These are phyloP conservation scores for Rubus parviflorus DNA, from an alignment of 306 rosid species.

Conservation along the genomic window DNA sequence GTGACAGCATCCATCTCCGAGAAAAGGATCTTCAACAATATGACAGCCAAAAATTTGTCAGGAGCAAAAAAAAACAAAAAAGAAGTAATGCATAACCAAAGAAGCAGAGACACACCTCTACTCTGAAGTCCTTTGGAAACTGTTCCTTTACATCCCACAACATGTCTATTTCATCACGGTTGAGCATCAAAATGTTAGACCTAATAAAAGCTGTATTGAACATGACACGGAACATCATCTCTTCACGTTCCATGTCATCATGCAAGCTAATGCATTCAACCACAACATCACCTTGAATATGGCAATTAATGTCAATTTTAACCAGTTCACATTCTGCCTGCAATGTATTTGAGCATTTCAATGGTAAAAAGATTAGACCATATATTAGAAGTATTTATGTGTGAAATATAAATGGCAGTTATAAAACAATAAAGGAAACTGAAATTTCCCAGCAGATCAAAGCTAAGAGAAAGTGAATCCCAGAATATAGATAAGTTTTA, in stretches of 20 bases:
- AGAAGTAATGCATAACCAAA: slow-evolving; percentile 12
- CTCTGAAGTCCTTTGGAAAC: slow-evolving; percentile 81
- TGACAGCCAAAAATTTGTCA: slow-evolving; percentile 35
- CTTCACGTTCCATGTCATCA: slow-evolving; percentile 61
- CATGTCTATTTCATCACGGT: slow-evolving; percentile 78
- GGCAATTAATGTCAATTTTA: slow-evolving; percentile 84
- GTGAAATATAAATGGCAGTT: background rate
- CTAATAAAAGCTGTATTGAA: slow-evolving; percentile 93
- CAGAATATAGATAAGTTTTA: background rate
- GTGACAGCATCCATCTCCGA: slow-evolving; percentile 89
- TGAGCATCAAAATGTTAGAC: slow-evolving; percentile 86
- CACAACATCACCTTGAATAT: slow-evolving; percentile 92
- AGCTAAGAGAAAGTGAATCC: background rate
- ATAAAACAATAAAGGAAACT: background rate
- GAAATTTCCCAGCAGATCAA: background rate
- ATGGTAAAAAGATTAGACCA: slow-evolving; percentile 7
- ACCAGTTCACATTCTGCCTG: slow-evolving; percentile 85
- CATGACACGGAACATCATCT: slow-evolving; percentile 83
- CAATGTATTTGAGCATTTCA: slow-evolving; percentile 33
- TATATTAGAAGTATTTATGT: slow-evolving; percentile 6
- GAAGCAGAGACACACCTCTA: slow-evolving; percentile 61
- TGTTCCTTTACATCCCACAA: slow-evolving; percentile 78
- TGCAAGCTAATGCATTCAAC: slow-evolving; percentile 71
- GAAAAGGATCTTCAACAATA: slow-evolving; percentile 75
- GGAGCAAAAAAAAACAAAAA: slow-evolving; percentile 11